Percentiles rank a stretch among this genome's conserved stretches.
These are phyloP conservation scores for Phialophora chinensis DNA, from an alignment of 2,329 filamentous ascomycete species.

Conservation along the genomic window DNA sequence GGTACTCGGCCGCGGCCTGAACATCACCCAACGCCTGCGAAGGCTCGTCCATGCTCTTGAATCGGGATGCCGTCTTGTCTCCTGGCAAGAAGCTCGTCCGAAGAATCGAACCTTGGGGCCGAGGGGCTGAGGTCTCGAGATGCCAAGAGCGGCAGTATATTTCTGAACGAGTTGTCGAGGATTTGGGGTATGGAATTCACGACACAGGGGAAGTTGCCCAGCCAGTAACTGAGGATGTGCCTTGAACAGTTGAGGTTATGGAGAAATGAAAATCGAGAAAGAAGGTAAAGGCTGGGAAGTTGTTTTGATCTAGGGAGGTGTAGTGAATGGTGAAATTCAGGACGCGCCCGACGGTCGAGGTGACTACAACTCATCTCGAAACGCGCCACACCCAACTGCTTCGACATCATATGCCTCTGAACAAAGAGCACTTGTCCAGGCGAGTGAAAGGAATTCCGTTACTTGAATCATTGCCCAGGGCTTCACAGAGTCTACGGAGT, in stretches of 20 bases:
- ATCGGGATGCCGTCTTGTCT: background rate
- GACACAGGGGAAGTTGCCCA: background rate
- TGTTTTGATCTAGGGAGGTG: background rate
- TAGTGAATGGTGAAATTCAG: background rate
- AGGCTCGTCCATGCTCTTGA: background rate
- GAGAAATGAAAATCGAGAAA: background rate
- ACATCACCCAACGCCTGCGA: background rate
- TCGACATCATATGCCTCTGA: background rate
- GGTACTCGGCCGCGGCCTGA: background rate
- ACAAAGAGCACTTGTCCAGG: constrained; percentile 7
- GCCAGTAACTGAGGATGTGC: background rate
- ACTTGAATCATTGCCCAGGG: background rate
- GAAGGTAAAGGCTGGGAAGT: background rate
- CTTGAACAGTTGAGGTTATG: background rate
- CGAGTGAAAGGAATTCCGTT: background rate
- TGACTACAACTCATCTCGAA: background rate
- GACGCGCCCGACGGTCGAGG: background rate
- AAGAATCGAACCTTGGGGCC: background rate
- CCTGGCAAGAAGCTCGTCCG: background rate
- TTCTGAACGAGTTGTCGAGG: background rate
- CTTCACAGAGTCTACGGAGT: background rate
- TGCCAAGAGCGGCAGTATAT: background rate
- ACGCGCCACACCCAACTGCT: background rate
- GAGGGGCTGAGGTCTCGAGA: background rate
- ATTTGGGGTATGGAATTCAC: background rate